Evolutionary conservation across 1,284 basidiomycete genomes (phyloP).

Genomic region (Quambalaria eucalypti): DNA sequence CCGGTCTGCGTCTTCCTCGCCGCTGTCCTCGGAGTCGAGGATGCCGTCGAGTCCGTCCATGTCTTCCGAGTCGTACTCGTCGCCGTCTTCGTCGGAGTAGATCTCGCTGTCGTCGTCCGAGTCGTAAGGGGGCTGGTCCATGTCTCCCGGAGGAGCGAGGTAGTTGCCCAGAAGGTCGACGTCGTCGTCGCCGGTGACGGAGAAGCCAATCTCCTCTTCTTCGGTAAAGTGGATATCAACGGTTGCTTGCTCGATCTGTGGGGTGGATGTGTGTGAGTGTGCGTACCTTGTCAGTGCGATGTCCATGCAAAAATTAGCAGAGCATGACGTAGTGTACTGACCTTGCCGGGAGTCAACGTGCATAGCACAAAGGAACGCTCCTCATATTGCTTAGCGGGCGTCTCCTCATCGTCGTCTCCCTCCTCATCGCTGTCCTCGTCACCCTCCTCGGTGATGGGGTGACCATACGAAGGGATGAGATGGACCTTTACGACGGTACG

Average conservation of each 20-base stretch:
- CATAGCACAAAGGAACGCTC: slow-evolving; percentile 44
- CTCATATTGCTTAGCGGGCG: slow-evolving; percentile 13
- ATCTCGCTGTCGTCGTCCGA: slow-evolving; percentile 45
- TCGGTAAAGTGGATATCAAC: slow-evolving; percentile 60
- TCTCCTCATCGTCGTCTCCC: slow-evolving; percentile 51
- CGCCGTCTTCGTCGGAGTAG: slow-evolving; percentile 53
- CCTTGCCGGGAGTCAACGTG: slow-evolving; percentile 51
- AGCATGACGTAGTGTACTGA: slow-evolving; percentile 46
- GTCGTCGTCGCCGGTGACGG: slow-evolving; percentile 72
- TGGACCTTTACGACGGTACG: slow-evolving; percentile 70
- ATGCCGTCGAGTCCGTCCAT: slow-evolving; percentile 48
- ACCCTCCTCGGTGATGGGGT: slow-evolving; percentile 52
- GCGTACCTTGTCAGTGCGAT: slow-evolving; percentile 56
- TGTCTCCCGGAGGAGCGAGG: slow-evolving; percentile 53
- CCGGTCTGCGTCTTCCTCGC: slow-evolving; percentile 9
- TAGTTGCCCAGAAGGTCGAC: slow-evolving; percentile 86
- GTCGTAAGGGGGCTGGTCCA: slow-evolving; percentile 51
- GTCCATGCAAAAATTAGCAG: slow-evolving; percentile 66
- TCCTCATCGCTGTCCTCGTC: slow-evolving; percentile 55
- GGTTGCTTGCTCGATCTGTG: slow-evolving; percentile 63
- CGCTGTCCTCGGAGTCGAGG: slow-evolving; percentile 18
- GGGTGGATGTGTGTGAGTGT: not conserved
- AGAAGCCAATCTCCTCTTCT: slow-evolving; percentile 59
- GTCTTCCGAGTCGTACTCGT: slow-evolving; percentile 52
- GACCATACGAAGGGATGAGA: slow-evolving; percentile 37